Conservation (phyloP, 2,329 filamentous ascomycete species). For the Pseudogymnoascus sp. region DNA sequence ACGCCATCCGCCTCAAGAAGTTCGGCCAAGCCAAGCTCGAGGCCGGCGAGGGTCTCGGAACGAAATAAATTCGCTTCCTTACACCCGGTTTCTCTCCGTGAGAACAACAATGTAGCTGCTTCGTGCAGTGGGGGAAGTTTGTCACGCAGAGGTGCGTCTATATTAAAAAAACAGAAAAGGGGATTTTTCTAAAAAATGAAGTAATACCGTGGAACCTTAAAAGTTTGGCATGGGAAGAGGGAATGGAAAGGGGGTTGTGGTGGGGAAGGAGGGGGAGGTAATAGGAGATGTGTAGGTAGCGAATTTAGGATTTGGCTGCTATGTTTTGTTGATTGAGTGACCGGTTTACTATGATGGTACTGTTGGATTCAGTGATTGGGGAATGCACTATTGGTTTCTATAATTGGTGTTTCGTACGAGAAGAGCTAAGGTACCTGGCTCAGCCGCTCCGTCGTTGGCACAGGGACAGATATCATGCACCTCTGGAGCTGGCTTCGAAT, state of each 20-base stretch:
- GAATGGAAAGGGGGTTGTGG: background rate
- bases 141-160: background rate
- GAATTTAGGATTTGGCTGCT: background rate
- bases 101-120: background rate
- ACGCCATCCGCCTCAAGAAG: slow-evolving; percentile 58
- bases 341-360: background rate
- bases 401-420: background rate
- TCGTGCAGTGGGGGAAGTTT: background rate
- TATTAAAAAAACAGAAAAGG: background rate
- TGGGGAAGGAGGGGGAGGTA: background rate
- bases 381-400: background rate
- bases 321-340: background rate
- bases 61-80: background rate
- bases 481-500: no score
- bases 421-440: background rate
- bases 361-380: background rate
- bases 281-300: background rate
- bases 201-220: background rate
- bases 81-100: background rate
- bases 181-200: background rate
- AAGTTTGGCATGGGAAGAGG: background rate
- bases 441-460: background rate
- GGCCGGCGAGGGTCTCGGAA: slow-evolving; percentile 23
- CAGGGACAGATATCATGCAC: no score
- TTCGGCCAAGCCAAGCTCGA: slow-evolving; percentile 36